Evolutionary conservation across 2,329 filamentous ascomycete species (phyloP).

Genomic region (Verticillium longisporum): DNA sequence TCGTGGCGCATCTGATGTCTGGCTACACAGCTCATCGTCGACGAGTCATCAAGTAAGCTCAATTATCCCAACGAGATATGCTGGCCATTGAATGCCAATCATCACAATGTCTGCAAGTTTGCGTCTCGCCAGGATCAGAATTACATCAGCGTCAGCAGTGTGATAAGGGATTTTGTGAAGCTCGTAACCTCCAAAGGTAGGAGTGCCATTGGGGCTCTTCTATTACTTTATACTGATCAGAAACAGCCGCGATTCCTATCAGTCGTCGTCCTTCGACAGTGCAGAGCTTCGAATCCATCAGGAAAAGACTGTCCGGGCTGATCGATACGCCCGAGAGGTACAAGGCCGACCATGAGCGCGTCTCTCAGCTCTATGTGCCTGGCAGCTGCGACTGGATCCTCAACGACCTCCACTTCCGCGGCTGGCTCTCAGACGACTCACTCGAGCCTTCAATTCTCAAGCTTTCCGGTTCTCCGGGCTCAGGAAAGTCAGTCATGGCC

Average conservation of each 20-base stretch:
- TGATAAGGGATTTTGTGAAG: conserved; percentile 18
- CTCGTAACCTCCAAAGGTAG: conserved; percentile 1
- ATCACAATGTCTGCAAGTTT: conserved; percentile 35
- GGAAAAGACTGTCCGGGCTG: conserved; percentile 17
- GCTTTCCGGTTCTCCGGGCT: conserved; percentile 22
- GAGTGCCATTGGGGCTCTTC: too few species aligned
- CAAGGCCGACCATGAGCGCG: too few species aligned
- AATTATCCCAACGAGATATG: conserved; percentile 32
- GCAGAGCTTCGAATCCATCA: background rate
- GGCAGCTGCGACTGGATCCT: conserved; percentile 24
- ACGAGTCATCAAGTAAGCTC: conserved; percentile 32
- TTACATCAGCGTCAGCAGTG: conserved; percentile 24
- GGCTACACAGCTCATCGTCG: conserved; percentile 21
- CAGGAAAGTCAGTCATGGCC: background rate
- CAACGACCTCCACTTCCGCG: conserved; percentile 11
- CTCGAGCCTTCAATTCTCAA: conserved; percentile 16
- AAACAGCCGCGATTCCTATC: too few species aligned
- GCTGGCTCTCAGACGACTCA: conserved; percentile 13
- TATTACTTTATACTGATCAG: too few species aligned
- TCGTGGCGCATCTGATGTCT: too few species aligned
- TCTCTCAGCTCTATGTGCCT: background rate
- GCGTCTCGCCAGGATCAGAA: conserved; percentile 23
- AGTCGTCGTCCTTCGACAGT: too few species aligned
- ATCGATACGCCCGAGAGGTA: background rate
- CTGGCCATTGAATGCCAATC: conserved; percentile 29